phyloP scores from a whole-genome alignment of 1,284 basidiomycete species.

The Ganoderma meredithae region DNA sequence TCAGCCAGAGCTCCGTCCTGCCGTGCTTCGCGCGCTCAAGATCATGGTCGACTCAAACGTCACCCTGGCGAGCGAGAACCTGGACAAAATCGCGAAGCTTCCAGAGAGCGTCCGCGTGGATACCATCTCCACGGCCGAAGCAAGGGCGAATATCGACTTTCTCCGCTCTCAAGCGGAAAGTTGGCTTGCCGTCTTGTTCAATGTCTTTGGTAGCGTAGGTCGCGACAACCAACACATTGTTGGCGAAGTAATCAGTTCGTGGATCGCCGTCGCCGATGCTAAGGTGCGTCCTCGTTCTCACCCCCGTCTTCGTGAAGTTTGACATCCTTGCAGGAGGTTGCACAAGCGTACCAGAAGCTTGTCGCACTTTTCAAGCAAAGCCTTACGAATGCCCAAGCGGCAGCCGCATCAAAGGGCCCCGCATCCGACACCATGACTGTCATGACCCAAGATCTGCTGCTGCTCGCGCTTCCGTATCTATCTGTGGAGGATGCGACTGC shows the following conservation, averaged over 20 bases:
- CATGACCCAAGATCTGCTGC: constrained; percentile 90
- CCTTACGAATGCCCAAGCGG: constrained; percentile 51
- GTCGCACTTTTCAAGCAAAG: constrained; percentile 80
- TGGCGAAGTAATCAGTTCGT: constrained; percentile 90
- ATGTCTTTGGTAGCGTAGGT: constrained; percentile 90
- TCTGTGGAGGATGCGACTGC: constrained; percentile 62
- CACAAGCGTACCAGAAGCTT: constrained; percentile 85
- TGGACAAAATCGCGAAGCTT: constrained; percentile 37
- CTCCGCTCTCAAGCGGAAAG: constrained; percentile 86
- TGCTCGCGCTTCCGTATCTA: constrained; percentile 86
- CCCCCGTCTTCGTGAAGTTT: constrained; percentile 2
- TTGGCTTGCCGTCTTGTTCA: constrained; percentile 95
- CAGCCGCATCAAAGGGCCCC: constrained; percentile 41
- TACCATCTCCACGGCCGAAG: constrained; percentile 60
- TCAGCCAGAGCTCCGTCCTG: constrained; percentile 84
- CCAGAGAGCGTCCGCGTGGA: constrained; percentile 45
- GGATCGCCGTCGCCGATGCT: constrained; percentile 83
- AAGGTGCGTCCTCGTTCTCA: constrained; percentile 51
- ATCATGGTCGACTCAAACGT: constrained; percentile 82
- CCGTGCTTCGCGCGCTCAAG: constrained; percentile 85
- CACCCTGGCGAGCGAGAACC: constrained; percentile 48
- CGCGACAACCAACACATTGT: constrained; percentile 83
- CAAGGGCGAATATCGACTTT: constrained; percentile 75
- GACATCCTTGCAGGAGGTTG: constrained; percentile 63
- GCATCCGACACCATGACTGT: constrained; percentile 65